Conservation (phyloP, 108 stramenopile genomes). For the Licmophora abbreviata region DNA sequence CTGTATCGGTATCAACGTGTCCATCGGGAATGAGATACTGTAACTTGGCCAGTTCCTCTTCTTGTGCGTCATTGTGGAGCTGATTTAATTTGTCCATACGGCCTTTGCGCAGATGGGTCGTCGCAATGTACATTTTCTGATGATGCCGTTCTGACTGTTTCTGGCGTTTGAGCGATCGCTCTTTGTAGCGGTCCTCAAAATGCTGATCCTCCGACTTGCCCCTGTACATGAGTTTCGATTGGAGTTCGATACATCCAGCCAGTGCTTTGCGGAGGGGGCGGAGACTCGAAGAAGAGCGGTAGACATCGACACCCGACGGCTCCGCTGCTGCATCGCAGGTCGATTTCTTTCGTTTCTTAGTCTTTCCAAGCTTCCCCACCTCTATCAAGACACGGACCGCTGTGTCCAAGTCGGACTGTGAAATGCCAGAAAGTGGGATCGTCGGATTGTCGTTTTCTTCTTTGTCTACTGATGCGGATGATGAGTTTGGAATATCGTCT, state of each 20-base stretch:
- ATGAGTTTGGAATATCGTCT: too few species aligned
- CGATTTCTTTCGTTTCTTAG: not conserved
- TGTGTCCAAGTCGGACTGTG: not conserved
- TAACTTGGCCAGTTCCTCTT: slow-evolving; percentile 50
- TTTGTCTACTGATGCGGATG: not conserved
- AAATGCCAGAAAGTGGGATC: not conserved
- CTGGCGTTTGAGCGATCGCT: slow-evolving; percentile 58
- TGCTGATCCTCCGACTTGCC: slow-evolving; percentile 48
- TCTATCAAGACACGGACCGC: not conserved
- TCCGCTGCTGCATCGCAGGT: too few species aligned
- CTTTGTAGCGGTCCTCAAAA: slow-evolving; percentile 26
- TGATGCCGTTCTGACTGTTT: slow-evolving; percentile 48
- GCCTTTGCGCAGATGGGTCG: slow-evolving; percentile 52
- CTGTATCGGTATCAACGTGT: slow-evolving; percentile 47
- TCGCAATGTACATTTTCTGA: slow-evolving; percentile 66
- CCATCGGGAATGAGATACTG: slow-evolving; percentile 69
- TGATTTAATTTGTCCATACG: slow-evolving; percentile 56
- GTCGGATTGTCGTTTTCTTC: not conserved
- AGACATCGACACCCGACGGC: too few species aligned
- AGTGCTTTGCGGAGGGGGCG: slow-evolving; percentile 69
- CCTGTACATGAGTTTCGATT: slow-evolving; percentile 49
- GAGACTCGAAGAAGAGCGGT: too few species aligned
- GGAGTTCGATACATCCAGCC: slow-evolving; percentile 45
- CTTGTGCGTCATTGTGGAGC: slow-evolving; percentile 40
- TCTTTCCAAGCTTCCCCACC: not conserved